These are phyloP conservation scores for Dendrostoma leiphaemia DNA, from an alignment of 2,329 filamentous ascomycete genomes.

Conservation along the genomic window DNA sequence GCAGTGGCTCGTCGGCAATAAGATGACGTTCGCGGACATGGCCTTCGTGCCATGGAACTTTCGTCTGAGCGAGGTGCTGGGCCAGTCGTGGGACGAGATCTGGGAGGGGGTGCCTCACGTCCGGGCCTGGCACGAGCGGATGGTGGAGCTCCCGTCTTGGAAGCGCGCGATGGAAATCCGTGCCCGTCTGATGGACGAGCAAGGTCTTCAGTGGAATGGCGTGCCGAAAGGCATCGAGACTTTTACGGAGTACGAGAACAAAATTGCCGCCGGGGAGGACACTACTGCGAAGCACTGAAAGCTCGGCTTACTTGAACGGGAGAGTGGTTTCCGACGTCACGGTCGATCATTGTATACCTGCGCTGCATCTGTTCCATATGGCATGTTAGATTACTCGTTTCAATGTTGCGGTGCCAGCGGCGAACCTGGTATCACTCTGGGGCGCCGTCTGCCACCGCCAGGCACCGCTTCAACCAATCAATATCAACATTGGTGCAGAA, in stretches of 20 bases:
- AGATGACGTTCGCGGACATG: slow-evolving; percentile 25
- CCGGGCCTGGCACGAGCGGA: slow-evolving; percentile 34
- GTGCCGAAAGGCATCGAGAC: slow-evolving; percentile 33
- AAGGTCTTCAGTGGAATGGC: slow-evolving; percentile 34
- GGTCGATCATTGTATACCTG: too few species aligned
- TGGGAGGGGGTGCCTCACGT: slow-evolving; percentile 27
- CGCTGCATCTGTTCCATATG: too few species aligned
- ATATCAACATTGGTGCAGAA: too few species aligned
- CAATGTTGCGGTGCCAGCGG: too few species aligned
- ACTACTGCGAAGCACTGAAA: too few species aligned
- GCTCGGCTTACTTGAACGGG: too few species aligned
- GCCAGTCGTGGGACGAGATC: slow-evolving; percentile 23
- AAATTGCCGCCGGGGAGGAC: slow-evolving; percentile 19
- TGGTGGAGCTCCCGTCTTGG: slow-evolving; percentile 32
- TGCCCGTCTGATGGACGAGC: slow-evolving; percentile 33
- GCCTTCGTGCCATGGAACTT: slow-evolving; percentile 25
- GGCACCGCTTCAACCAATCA: too few species aligned
- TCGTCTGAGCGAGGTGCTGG: slow-evolving; percentile 21
- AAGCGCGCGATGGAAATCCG: slow-evolving; percentile 30
- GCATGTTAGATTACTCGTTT: too few species aligned
- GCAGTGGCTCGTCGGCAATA: slow-evolving; percentile 26
- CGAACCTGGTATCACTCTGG: too few species aligned
- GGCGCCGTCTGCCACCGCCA: too few species aligned
- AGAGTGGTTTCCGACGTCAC: too few species aligned
- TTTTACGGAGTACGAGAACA: slow-evolving; percentile 27